Evolutionary conservation across 805 yeast species (phyloP), one percentile per base, ranked within the genome.

Genomic region (Candida endomychidarum): DNA sequence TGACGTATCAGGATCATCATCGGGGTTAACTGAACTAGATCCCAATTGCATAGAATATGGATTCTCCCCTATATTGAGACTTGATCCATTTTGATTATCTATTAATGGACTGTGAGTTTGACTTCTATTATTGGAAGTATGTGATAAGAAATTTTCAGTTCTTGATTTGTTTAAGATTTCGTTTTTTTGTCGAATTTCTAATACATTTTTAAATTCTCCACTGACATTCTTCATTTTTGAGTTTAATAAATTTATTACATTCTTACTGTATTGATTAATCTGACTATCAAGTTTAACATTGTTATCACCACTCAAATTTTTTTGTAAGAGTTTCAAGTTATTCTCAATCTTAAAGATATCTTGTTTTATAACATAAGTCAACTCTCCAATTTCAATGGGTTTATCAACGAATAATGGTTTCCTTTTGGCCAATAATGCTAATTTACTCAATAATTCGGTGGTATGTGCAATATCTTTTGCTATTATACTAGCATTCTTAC

Each of bases 391-490:
- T 57, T 93, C 98, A 11, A 87, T 82, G 0, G 98, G 97, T 50
- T 85, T 82, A 62, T 93, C 99, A 56, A 90, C 96, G 50, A 93
- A 87, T 57, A 91, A 64, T 14, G 96, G 95, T 58, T 89, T 90
- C 51, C 89, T 73, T 60, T 85, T 88, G 3, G 99, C 97, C 48
- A 93, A 63, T 49, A 74, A 69, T 2, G 98, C 96, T 39, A 93
- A 70, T 53, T 88, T 82, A 26, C 84, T 80, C 41, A 93, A 69
- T 51, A 89, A 70, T 38, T 80, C 87, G 5, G 96, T 90, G 9
- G 91, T 87, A 40, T 80, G 82, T 8, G 90, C 83, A 38, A 93
- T 87, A 53, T 93, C 97, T 56, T 80, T 82, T 34, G 98, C 97
- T 20, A 93, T 86, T 5, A 70, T 63, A 20, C 91, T 77, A 2